Conservation (phyloP, 805 yeast species). For the Kodamaea fukazawae region DNA sequence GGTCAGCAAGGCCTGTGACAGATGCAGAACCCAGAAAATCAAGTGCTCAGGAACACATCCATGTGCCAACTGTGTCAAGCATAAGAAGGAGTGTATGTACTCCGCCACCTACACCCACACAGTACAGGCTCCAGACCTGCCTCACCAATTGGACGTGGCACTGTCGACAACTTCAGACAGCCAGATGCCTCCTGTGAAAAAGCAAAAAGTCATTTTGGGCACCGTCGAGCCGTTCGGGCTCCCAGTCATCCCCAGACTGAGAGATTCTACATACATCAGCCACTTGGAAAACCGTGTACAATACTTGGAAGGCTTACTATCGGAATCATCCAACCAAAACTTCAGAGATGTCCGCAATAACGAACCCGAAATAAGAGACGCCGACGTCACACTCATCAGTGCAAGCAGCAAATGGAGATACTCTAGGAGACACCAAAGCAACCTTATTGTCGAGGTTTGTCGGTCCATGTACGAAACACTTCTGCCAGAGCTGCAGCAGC, state of each 20-base stretch:
- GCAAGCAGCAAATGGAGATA: conserved; percentile 47
- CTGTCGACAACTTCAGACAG: conserved; percentile 3
- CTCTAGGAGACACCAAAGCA: conserved; percentile 45
- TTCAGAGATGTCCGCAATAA: conserved; percentile 13
- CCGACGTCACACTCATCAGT: conserved; percentile 19
- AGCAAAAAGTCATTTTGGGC: conserved; percentile 13
- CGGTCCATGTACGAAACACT: conserved; percentile 30
- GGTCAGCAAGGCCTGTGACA: conserved; percentile 54
- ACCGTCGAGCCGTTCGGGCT: conserved; percentile 17
- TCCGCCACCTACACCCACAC: conserved; percentile 10
- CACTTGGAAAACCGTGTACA: conserved; percentile 42
- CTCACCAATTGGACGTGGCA: neutral
- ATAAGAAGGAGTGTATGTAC: conserved; percentile 34
- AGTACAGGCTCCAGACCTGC: conserved; percentile 1
- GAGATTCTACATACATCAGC: conserved; percentile 21
- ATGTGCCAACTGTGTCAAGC: conserved; percentile 45
- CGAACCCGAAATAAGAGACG: conserved; percentile 20
- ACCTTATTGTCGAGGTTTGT: conserved; percentile 41
- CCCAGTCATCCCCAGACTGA: conserved; percentile 15
- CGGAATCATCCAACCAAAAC: conserved; percentile 14
- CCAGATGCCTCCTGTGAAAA: conserved; percentile 7
- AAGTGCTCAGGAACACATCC: conserved; percentile 57
- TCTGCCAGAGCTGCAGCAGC: conserved; percentile 27
- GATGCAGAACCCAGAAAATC: conserved; percentile 54
- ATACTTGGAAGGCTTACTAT: conserved; percentile 34